A percentile compares a stretch with the other conserved stretches of the same genome.
Evolutionary conservation across 2,329 filamentous ascomycete genomes (phyloP).

Genomic region (Xylariales sp.): DNA sequence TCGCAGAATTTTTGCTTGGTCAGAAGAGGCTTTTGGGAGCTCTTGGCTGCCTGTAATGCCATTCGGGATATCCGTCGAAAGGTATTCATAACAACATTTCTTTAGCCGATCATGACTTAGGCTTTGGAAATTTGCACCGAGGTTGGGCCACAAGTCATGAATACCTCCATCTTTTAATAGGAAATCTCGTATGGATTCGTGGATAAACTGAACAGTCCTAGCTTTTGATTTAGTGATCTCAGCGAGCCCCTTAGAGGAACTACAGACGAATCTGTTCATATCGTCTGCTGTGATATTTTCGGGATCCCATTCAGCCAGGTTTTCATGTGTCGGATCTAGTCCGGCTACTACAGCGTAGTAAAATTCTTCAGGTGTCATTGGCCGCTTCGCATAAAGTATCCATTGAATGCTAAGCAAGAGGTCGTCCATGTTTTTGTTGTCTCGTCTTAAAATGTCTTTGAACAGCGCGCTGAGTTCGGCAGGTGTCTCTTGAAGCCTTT

Average conservation of each 20-base stretch:
- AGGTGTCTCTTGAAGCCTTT: constrained; percentile 28
- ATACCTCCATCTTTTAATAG: constrained; percentile 55
- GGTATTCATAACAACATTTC: constrained; percentile 17
- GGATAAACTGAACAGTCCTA: constrained; percentile 63
- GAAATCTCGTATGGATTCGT: constrained; percentile 63
- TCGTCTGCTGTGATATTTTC: constrained; percentile 17
- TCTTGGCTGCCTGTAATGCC: background rate
- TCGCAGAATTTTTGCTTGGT: background rate
- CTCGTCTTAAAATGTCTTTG: constrained; percentile 29
- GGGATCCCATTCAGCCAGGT: constrained; percentile 20
- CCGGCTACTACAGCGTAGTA: constrained; percentile 29
- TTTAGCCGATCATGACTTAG: constrained; percentile 54
- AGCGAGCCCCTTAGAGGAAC: constrained; percentile 62
- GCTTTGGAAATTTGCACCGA: constrained; percentile 55
- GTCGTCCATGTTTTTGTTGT: constrained; percentile 30
- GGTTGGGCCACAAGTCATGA: constrained; percentile 48
- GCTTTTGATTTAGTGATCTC: constrained; percentile 54
- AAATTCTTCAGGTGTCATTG: constrained; percentile 20
- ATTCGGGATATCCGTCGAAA: too few species aligned
- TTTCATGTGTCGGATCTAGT: constrained; percentile 11
- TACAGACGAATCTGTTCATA: constrained; percentile 53
- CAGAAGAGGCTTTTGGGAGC: constrained; percentile 4
- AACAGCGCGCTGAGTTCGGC: constrained; percentile 29
- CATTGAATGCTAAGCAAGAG: constrained; percentile 29
- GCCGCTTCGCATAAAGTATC: constrained; percentile 30